Evolutionary conservation across 2,329 filamentous ascomycete species (phyloP).

Genomic region (Colletotrichum musicola): DNA sequence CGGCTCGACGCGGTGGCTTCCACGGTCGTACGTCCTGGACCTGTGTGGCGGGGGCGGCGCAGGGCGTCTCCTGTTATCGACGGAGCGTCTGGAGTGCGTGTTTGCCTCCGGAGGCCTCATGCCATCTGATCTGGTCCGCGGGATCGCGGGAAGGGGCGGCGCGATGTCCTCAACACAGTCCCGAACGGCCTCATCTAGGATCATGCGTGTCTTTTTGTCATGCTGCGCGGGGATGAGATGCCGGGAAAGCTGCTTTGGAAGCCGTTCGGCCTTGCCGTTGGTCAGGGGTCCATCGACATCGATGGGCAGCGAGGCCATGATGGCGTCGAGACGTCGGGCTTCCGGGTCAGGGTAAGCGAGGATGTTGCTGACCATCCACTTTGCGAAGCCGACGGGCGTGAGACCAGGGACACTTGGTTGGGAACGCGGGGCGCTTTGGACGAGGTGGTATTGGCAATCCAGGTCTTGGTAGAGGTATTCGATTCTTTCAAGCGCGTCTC

Average conservation of each 20-base stretch:
- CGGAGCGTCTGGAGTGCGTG: conserved; percentile 8
- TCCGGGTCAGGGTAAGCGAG: conserved; percentile 83
- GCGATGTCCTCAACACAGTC: conserved; percentile 51
- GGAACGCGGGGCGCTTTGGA: conserved; percentile 65
- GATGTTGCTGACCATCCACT: conserved; percentile 80
- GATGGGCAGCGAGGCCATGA: conserved; percentile 79
- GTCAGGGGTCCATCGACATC: conserved; percentile 61
- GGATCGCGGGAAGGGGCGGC: conserved; percentile 21
- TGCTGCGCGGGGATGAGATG: conserved; percentile 75
- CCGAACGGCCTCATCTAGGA: conserved; percentile 71
- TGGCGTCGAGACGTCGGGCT: conserved; percentile 75
- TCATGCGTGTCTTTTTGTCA: conserved; percentile 69
- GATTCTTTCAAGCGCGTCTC: conserved; percentile 62
- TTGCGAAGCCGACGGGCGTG: conserved; percentile 75
- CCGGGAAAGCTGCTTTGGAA: conserved; percentile 83
- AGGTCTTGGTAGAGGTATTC: conserved; percentile 68
- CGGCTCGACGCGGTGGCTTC: background rate
- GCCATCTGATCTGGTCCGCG: background rate
- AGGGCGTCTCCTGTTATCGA: conserved; percentile 11
- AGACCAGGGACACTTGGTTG: conserved; percentile 73
- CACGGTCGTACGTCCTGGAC: conserved; percentile 27
- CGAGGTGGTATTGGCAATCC: conserved; percentile 73
- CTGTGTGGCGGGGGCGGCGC: background rate
- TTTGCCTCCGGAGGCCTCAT: conserved; percentile 13
- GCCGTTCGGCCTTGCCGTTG: conserved; percentile 75